Conservation (phyloP, 2,329 filamentous ascomycete genomes). For the Pseudogymnoascus sp. region DNA sequence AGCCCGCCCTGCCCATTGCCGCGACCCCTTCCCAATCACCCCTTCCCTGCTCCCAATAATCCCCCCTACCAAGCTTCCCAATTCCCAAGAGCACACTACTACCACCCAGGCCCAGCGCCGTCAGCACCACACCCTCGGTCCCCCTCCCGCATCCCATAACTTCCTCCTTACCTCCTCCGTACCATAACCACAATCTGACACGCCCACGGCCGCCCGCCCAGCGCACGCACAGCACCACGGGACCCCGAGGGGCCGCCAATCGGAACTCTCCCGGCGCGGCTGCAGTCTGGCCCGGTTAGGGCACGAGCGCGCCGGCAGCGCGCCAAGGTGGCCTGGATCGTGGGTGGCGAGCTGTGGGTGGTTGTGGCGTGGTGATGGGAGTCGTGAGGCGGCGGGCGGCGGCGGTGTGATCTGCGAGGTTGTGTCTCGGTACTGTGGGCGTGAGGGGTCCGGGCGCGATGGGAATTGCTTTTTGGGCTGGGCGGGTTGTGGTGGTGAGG, state of each 20-base stretch:
- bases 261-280: background rate
- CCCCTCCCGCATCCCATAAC: background rate
- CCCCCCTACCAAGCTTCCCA: background rate
- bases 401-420: background rate
- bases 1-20: background rate
- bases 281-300: background rate
- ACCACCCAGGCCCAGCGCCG: background rate
- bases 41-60: background rate
- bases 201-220: background rate
- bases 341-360: background rate
- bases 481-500: background rate
- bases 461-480: background rate
- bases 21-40: background rate
- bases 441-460: slow-evolving; percentile 3
- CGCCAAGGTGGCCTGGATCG: background rate
- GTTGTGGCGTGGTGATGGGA: background rate
- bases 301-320: background rate
- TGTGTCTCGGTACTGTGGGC: slow-evolving; percentile 1
- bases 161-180: no score
- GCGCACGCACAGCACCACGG: background rate
- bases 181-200: no score
- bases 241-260: background rate
- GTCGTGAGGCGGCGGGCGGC: background rate
- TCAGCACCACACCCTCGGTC: background rate
- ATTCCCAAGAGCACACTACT: background rate